Percentiles rank a stretch among this genome's conserved stretches.
phyloP scores from a whole-genome alignment of 2,329 filamentous ascomycete genomes.

The Neofusicoccum ribis region DNA sequence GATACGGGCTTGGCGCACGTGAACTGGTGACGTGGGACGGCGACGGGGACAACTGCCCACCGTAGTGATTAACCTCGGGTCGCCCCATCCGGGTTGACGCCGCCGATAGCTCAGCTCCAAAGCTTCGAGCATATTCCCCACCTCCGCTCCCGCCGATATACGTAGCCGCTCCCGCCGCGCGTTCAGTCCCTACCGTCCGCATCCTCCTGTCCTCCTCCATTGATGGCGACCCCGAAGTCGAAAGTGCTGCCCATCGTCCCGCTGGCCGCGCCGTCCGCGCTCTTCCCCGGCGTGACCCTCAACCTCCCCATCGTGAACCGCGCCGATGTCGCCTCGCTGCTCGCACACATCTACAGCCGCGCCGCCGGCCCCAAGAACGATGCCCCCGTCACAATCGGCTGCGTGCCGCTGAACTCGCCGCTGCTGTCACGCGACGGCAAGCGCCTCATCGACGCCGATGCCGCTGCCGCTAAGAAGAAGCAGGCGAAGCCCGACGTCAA shows the following conservation, averaged over 20 bases:
- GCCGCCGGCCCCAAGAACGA: constrained; percentile 65
- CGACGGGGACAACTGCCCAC: neutral
- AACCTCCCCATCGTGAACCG: constrained; percentile 82
- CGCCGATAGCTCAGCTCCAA: constrained; percentile 1
- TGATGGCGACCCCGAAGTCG: constrained; percentile 30
- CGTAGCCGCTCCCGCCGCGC: neutral
- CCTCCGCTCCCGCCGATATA: neutral
- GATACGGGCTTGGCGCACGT: neutral
- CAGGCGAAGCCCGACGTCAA: constrained; percentile 28
- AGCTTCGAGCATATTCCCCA: constrained; percentile 13
- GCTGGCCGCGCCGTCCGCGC: constrained; percentile 74
- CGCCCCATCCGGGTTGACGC: neutral
- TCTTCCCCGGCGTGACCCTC: constrained; percentile 82
- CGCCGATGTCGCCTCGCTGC: constrained; percentile 82
- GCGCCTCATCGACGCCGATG: constrained; percentile 62
- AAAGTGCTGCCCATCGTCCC: constrained; percentile 73
- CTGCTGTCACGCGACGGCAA: constrained; percentile 74
- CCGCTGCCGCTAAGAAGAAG: constrained; percentile 52
- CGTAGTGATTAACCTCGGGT: neutral
- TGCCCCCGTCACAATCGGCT: constrained; percentile 76
- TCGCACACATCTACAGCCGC: constrained; percentile 80
- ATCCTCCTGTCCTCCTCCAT: neutral
- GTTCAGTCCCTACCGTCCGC: neutral
- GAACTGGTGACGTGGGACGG: neutral
- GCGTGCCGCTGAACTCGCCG: constrained; percentile 79